phyloP scores from a whole-genome alignment of 495 filamentous ascomycete genomes.

The Diplogelasinospora grovesii region DNA sequence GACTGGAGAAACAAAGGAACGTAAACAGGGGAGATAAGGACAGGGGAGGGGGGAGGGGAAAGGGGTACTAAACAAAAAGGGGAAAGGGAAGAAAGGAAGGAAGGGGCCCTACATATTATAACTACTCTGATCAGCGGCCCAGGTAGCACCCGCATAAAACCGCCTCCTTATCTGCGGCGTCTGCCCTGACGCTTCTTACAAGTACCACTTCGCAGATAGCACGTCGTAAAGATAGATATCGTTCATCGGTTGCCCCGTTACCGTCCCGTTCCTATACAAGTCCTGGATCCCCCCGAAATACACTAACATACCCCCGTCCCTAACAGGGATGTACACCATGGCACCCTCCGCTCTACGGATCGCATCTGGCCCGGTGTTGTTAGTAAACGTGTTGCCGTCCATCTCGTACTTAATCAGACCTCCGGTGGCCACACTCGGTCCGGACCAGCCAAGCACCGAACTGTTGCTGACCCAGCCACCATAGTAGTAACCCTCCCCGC shows the following conservation, averaged over 20 bases:
- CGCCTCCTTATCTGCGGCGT: conserved; percentile 7
- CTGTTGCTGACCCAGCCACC: conserved; percentile 45
- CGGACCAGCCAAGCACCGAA: conserved; percentile 37
- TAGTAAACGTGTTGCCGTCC: conserved; percentile 13
- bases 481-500: conserved; percentile 25
- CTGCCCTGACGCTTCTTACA: conserved; percentile 9
- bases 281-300: conserved; percentile 19
- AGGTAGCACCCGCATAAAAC: conserved; percentile 18
- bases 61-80: background rate
- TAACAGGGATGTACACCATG: conserved; percentile 19
- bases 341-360: conserved; percentile 14
- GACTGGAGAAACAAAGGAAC: too few relatives aligned
- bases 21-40: too few relatives aligned
- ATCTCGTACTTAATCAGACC: conserved; percentile 18
- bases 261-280: conserved; percentile 10
- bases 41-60: too few relatives aligned
- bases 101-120: conserved; percentile 17
- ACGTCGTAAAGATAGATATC: conserved; percentile 18
- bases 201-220: conserved; percentile 15
- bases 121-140: conserved; percentile 17
- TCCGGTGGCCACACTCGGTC: conserved; percentile 8
- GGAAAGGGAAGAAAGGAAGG: background rate
- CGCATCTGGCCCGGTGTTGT: conserved; percentile 11
- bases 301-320: conserved; percentile 17
- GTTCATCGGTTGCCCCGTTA: conserved; percentile 10